Evolutionary conservation across 257 asterid species (phyloP).

Genomic region (Echites panduratus): DNA sequence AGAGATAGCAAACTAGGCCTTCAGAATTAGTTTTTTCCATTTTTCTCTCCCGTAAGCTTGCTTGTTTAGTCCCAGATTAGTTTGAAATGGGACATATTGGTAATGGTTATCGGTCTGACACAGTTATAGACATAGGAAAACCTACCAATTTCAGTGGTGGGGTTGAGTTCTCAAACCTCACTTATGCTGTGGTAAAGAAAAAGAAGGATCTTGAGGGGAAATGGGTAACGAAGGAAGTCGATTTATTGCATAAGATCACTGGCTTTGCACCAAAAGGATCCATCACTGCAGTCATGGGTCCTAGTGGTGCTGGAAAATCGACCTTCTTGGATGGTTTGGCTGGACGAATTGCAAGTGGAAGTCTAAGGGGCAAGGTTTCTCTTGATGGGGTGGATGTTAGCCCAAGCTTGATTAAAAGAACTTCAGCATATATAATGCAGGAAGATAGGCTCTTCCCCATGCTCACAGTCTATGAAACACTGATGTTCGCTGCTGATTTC

Average conservation of each 20-base stretch:
- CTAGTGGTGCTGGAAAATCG: slow-evolving; percentile 89
- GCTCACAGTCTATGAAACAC: slow-evolving; percentile 82
- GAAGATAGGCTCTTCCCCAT: slow-evolving; percentile 65
- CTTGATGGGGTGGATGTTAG: slow-evolving; percentile 45
- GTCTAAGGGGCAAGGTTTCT: slow-evolving; percentile 54
- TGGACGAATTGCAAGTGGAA: slow-evolving; percentile 73
- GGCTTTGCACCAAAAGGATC: slow-evolving; percentile 81
- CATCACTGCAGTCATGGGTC: slow-evolving; percentile 88
- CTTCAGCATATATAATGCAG: slow-evolving; percentile 38
- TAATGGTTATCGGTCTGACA: slow-evolving; percentile 29
- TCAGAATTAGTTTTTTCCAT: background rate
- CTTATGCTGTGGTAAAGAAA: slow-evolving; percentile 53
- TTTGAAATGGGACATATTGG: slow-evolving; percentile 24
- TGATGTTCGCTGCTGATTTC: slow-evolving; percentile 85
- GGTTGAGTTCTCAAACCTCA: slow-evolving; percentile 48
- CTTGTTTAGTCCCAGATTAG: background rate
- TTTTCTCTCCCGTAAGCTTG: background rate
- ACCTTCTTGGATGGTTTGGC: slow-evolving; percentile 76
- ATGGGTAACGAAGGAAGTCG: slow-evolving; percentile 61
- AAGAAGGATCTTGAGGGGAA: slow-evolving; percentile 40
- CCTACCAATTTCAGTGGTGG: slow-evolving; percentile 46
- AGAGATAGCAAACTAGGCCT: slow-evolving; percentile 8
- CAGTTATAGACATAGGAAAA: slow-evolving; percentile 51
- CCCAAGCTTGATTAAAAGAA: slow-evolving; percentile 30
- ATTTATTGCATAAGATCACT: slow-evolving; percentile 54